Conservation (phyloP, 768 basidiomycete genomes). For the Exsudoporus frostii region DNA sequence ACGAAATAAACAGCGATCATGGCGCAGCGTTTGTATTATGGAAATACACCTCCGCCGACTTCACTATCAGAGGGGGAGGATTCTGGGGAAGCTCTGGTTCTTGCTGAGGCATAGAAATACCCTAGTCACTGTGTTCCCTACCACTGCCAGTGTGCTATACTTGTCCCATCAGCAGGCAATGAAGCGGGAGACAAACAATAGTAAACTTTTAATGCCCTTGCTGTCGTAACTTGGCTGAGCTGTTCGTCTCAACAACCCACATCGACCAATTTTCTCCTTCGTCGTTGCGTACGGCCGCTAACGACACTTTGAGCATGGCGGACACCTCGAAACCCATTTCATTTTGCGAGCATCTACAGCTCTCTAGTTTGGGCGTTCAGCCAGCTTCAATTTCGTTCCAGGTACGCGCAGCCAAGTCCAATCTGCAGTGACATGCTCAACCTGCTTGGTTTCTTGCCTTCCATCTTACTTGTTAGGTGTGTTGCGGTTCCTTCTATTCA, state of each 20-base stretch:
- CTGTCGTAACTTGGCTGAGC: slow-evolving; percentile 5
- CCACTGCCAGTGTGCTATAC: neutral
- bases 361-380: slow-evolving; percentile 93
- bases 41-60: slow-evolving; percentile 58
- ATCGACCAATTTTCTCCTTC: slow-evolving; percentile 13
- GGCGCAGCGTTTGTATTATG: slow-evolving; percentile 71
- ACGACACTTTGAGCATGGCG: slow-evolving; percentile 26
- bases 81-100: slow-evolving; percentile 68
- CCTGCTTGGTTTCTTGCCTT: neutral
- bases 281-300: slow-evolving; percentile 13
- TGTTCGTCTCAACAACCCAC: slow-evolving; percentile 25
- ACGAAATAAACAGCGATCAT: slow-evolving; percentile 56
- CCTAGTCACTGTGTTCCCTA: neutral
- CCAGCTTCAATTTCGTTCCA: slow-evolving; percentile 97
- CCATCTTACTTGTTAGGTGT: slow-evolving; percentile 17
- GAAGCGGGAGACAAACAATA: slow-evolving; percentile 29
- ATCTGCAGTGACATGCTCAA: slow-evolving; percentile 15
- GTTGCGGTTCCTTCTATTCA: neutral
- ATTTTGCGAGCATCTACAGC: slow-evolving; percentile 89
- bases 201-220: slow-evolving; percentile 28
- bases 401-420: slow-evolving; percentile 48
- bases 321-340: slow-evolving; percentile 67
- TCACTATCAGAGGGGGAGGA: slow-evolving; percentile 52
- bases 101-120: slow-evolving; percentile 52
- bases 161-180: neutral